These are phyloP conservation scores for Mycocalia duriaeana DNA, from an alignment of 1,284 basidiomycete species.

Conservation along the genomic window DNA sequence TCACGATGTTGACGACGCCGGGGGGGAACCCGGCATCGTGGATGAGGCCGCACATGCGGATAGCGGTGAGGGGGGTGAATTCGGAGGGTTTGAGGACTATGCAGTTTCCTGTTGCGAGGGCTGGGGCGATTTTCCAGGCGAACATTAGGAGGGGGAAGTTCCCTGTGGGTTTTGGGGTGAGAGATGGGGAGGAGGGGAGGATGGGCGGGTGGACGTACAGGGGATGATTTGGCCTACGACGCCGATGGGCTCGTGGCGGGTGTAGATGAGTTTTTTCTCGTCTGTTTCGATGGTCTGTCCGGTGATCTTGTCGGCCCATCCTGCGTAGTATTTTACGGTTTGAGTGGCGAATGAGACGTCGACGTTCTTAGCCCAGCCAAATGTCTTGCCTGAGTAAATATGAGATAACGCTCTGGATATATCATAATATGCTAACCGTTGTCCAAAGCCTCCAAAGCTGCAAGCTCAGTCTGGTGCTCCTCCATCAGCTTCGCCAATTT, in stretches of 20 bases:
- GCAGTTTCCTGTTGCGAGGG: constrained; percentile 80
- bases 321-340: constrained; percentile 69
- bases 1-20: constrained; percentile 74
- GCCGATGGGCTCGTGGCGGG: constrained; percentile 90
- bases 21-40: constrained; percentile 60
- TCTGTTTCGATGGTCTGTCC: constrained; percentile 79
- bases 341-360: constrained; percentile 72
- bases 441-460: constrained; percentile 79
- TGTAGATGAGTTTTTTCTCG: constrained; percentile 72
- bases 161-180: constrained; percentile 18
- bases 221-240: constrained; percentile 86
- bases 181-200: not conserved
- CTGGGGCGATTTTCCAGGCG: constrained; percentile 81
- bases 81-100: constrained; percentile 88
- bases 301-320: constrained; percentile 84
- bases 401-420: not conserved
- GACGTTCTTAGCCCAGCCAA: constrained; percentile 62
- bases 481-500: constrained; percentile 78
- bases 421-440: constrained; percentile 35
- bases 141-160: constrained; percentile 71
- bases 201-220: constrained; percentile 38
- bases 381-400: constrained; percentile 60
- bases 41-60: constrained; percentile 49
- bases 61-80: constrained; percentile 82
- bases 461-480: constrained; percentile 63